Evolutionary conservation across 2,329 filamentous ascomycete species (phyloP).

Genomic region (Aspergillus latus): DNA sequence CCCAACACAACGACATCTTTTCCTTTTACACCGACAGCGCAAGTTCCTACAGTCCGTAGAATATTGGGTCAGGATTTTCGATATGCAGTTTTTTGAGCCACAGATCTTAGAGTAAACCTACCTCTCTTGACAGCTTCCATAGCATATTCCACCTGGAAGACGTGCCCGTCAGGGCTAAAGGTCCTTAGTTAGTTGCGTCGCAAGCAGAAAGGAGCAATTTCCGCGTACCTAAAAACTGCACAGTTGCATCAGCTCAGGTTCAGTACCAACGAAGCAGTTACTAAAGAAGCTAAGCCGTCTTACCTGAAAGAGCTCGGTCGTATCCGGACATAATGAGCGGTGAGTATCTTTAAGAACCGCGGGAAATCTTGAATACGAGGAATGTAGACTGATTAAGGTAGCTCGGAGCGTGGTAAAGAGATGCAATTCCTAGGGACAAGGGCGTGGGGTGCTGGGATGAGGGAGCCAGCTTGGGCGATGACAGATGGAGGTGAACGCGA

Average conservation of each 20-base stretch:
- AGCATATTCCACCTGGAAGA: conserved; percentile 99
- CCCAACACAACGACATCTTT: conserved; percentile 91
- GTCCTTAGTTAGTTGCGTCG: conserved; percentile 47
- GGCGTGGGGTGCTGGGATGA: conserved; percentile 16
- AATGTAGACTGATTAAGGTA: conserved; percentile 5
- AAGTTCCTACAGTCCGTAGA: conserved; percentile 67
- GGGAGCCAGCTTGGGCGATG: conserved; percentile 23
- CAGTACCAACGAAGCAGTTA: conserved; percentile 14
- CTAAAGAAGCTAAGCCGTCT: conserved; percentile 40
- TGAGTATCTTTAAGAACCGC: conserved; percentile 1
- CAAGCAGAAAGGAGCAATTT: conserved; percentile 10
- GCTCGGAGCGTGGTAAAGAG: background rate
- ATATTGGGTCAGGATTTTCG: conserved; percentile 16
- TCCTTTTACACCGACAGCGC: conserved; percentile 96
- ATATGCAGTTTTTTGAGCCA: conserved; percentile 12
- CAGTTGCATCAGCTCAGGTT: conserved; percentile 43
- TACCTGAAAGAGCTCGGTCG: conserved; percentile 98
- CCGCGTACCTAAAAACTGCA: conserved; percentile 75
- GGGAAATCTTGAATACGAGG: conserved; percentile 7
- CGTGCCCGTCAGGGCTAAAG: conserved; percentile 91
- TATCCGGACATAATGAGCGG: conserved; percentile 74
- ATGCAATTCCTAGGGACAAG: conserved; percentile 20
- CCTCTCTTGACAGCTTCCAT: conserved; percentile 98
- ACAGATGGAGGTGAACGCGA: conserved; percentile 30
- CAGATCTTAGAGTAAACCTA: conserved; percentile 41